Evolutionary conservation across 305 asterid genomes (phyloP), one percentile per base, ranked within the genome.

Genomic region (Fraxinus sp.): DNA sequence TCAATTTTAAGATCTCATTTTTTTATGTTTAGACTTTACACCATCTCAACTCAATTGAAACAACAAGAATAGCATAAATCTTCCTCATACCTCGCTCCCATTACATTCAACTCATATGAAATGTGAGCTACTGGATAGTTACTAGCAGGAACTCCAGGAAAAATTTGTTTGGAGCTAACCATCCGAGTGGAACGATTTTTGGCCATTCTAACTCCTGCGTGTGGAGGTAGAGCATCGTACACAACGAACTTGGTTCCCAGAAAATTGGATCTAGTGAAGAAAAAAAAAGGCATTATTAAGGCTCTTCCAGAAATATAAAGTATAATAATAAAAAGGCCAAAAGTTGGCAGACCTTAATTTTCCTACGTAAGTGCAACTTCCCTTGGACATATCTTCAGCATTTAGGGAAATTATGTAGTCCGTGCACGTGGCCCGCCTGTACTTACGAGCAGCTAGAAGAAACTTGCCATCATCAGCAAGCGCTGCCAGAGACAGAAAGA

Each of bases 381-480:
- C 97, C 88, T 91, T 93, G 20, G 93, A 86, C 85, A 84, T 87
- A 74, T 91, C 94, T 87, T 92, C 90, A 33, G 93, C 89, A 83
- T 87, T 89, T 70, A 94, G 89, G 86, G 94, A 89, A 86, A 96
- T 92, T 70, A 88, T 82, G 86, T 92, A 96, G 84, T 94, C 99
- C 2, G 99, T 91, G 85, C 92, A 93, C 30, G 97, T 96, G 33
- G 98, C 79, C 39, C 93, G 90, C 90, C 97, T 89, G 85, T 80
- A 90, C 89, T 90, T 93, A 62, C 94, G 94, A 78, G 99, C 98
- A 84, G 98, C 91, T 36, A 96, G 97, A 81, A 96, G 94, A 84
- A 94, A 91, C 94, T 96, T 96, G 49, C 99, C 99, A 49, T 94
- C 95, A 86, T 93, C 97, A 5, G 95, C 95, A 82, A 94, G 88